Evolutionary conservation across 371 early-diverging fungal genomes (phyloP), one percentile per base, ranked within the genome.

Genomic region (Apophysomyces variabilis): DNA sequence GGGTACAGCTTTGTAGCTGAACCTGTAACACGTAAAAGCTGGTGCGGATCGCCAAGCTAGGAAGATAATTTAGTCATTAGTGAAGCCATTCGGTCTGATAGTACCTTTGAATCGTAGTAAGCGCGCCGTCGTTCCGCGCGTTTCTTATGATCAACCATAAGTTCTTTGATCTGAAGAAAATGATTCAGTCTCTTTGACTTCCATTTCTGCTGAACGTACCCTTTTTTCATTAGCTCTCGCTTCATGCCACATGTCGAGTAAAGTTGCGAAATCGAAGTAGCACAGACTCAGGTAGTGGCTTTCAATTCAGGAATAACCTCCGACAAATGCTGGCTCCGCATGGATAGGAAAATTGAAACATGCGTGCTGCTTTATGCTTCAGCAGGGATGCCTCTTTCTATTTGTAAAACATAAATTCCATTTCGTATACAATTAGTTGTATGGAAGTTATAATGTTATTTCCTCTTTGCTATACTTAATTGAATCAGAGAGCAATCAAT

Each of bases 31-130:
- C 87, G 76, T 26, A 87, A 61, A 4, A 87, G 68, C 60, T 87
- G 87, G 43, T 70, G 77, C 35, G 86, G 86, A 72, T 87, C 87
- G 8, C 87, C 87, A 12, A 85, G 65, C 87, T 87, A 71, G 32
- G 9, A 41, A 38, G 9, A 35, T 46, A 44, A 26, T 0, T 63
- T 18, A 47, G 21, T 4, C 38, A 60, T 45, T 1, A 18, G 5
- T 18, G 54, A 7, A 13, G 18, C 37, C 9, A 16, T 36, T 57
- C 36, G 5, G 12, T 5, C 21, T 7, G 16, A 41, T 13, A 6
- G 12, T 82, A 85, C 87, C 69, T 73, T 77, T 14, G 87, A 87
- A 58, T 87, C 86, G 65, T 80, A 85, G 66, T 77, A 87, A 11
- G 87, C 87, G 37, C 79, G 78, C 39, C 87, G 66, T 44, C 86